Evolutionary conservation across 352 stramenopile genomes (phyloP).

Genomic region (Pythium sp.): DNA sequence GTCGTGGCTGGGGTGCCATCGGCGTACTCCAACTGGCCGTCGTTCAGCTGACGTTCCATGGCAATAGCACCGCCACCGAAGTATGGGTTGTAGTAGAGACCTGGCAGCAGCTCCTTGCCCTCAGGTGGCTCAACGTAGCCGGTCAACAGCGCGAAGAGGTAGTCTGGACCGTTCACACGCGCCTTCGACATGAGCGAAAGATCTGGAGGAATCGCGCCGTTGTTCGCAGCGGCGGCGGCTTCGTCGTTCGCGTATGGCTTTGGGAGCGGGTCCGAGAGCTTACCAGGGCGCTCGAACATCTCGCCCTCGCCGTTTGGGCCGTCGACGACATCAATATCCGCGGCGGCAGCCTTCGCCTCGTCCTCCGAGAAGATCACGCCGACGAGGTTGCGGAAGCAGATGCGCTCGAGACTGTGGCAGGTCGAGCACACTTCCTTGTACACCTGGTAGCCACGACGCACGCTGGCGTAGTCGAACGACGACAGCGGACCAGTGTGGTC

Average conservation of each 20-base stretch:
- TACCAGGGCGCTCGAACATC: constrained; percentile 99
- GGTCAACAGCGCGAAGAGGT: constrained; percentile 97
- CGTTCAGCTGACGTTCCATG: constrained; percentile 97
- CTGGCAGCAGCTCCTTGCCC: constrained; percentile 79
- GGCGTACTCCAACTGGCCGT: constrained; percentile 97
- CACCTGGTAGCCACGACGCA: constrained; percentile 98
- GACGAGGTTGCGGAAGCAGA: constrained; percentile 98
- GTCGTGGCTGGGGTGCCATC: constrained; percentile 96
- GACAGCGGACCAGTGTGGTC: constrained; percentile 82
- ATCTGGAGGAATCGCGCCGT: constrained; percentile 96
- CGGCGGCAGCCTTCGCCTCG: constrained; percentile 89
- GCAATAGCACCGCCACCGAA: constrained; percentile 97
- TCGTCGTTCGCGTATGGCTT: constrained; percentile 98
- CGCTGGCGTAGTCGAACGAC: constrained; percentile 90
- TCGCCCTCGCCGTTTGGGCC: constrained; percentile 98
- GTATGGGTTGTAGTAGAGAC: constrained; percentile 99
- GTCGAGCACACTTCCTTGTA: constrained; percentile 98
- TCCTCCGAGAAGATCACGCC: constrained; percentile 95
- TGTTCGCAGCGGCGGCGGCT: constrained; percentile 95
- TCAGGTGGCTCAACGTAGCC: constrained; percentile 96
- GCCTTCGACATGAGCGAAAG: constrained; percentile 98
- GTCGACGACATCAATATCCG: constrained; percentile 96
- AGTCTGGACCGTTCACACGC: constrained; percentile 94
- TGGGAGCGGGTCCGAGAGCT: constrained; percentile 95
- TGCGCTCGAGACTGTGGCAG: constrained; percentile 96